Evolutionary conservation across 148 eudicot species (phyloP).

Genomic region (Vaccinium macrocarpon): DNA sequence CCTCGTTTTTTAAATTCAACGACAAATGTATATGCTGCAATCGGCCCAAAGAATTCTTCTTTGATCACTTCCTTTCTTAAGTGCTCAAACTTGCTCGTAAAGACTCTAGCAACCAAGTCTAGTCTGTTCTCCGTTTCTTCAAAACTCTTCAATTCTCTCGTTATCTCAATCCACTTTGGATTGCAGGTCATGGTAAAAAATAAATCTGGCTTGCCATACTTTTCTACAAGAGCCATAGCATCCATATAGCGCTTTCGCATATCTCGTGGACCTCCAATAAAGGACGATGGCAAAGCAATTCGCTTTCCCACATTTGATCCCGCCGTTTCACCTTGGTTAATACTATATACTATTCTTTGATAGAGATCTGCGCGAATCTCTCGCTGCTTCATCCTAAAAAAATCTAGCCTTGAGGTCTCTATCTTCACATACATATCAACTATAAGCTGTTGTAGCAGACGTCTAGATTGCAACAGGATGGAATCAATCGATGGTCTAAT

Average conservation of each 20-base stretch:
- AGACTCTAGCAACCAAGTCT: fast-evolving
- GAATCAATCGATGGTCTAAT: not conserved
- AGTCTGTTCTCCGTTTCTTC: not conserved
- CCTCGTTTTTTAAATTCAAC: not conserved
- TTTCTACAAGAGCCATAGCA: not conserved
- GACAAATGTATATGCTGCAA: not conserved
- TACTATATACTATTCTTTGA: too few relatives aligned
- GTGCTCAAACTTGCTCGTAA: not conserved
- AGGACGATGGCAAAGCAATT: too few relatives aligned
- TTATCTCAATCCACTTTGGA: not conserved
- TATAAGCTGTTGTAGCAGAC: not conserved
- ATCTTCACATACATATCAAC: too few relatives aligned
- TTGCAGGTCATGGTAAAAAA: not conserved
- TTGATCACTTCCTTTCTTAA: not conserved
- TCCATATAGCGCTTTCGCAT: not conserved
- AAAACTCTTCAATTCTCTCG: not conserved
- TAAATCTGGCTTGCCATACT: not conserved
- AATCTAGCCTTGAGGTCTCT: too few relatives aligned
- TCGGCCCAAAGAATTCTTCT: not conserved
- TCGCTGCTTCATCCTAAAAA: too few relatives aligned
- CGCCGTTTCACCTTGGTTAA: too few relatives aligned
- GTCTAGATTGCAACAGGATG: not conserved
- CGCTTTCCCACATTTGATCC: too few relatives aligned
- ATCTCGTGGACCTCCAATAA: too few relatives aligned
- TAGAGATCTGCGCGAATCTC: too few relatives aligned